phyloP scores from a whole-genome alignment of 1,284 basidiomycete genomes.

The Mycena sp. region DNA sequence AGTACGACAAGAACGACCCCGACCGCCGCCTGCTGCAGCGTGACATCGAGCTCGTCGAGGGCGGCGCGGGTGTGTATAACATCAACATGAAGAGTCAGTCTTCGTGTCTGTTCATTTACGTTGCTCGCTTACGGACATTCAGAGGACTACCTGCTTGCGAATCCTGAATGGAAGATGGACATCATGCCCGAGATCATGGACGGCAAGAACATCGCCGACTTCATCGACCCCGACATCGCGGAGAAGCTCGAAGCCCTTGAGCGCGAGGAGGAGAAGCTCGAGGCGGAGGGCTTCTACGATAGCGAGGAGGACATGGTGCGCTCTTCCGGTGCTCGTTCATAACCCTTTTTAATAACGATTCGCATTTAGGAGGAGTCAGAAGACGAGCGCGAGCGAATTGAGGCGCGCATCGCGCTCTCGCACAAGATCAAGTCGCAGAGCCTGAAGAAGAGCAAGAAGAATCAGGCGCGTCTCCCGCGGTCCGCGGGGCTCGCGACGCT shows the following conservation, averaged over 20 bases:
- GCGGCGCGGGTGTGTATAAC: constrained; percentile 90
- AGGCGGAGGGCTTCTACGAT: constrained; percentile 96
- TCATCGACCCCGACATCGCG: constrained; percentile 98
- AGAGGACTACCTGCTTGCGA: constrained; percentile 92
- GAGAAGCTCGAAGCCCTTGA: constrained; percentile 98
- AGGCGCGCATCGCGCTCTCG: constrained; percentile 70
- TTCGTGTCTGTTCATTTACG: neutral
- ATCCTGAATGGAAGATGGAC: constrained; percentile 97
- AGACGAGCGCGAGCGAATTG: constrained; percentile 86
- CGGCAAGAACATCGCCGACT: constrained; percentile 99
- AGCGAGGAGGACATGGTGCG: constrained; percentile 85
- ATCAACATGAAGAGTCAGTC: constrained; percentile 86
- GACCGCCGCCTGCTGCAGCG: constrained; percentile 74
- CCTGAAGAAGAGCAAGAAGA: constrained; percentile 89
- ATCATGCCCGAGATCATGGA: constrained; percentile 96
- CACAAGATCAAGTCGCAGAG: constrained; percentile 85
- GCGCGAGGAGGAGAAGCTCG: constrained; percentile 93
- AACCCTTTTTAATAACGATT: constrained; percentile 10
- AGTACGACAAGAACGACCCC: constrained; percentile 89
- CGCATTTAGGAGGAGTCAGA: constrained; percentile 83
- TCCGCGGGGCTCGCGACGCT: constrained; percentile 90
- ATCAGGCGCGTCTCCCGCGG: constrained; percentile 85
- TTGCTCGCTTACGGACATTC: constrained; percentile 31
- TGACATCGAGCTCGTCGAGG: constrained; percentile 86
- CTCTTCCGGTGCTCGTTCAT: constrained; percentile 1